Conservation (phyloP, 2,329 filamentous ascomycete species). For the Cucurbitaria berberidis region DNA sequence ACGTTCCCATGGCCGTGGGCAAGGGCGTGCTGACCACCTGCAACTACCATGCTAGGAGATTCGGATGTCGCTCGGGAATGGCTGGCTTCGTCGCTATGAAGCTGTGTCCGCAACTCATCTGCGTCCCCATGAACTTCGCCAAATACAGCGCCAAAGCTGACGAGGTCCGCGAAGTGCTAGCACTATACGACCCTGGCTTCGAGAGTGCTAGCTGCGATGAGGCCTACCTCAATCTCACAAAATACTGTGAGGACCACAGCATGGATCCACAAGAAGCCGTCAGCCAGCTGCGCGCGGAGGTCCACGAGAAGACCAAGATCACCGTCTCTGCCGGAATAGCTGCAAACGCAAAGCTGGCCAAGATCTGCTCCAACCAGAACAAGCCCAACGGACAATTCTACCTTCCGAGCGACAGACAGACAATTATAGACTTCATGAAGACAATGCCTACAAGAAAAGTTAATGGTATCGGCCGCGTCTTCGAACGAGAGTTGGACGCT, state of each 20-base stretch:
- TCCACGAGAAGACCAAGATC: slow-evolving; percentile 77
- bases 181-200: slow-evolving; percentile 86
- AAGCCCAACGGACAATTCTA: slow-evolving; percentile 94
- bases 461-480: slow-evolving; percentile 91
- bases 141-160: slow-evolving; percentile 92
- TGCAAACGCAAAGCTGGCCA: slow-evolving; percentile 89
- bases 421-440: slow-evolving; percentile 86
- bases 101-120: slow-evolving; percentile 83
- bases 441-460: slow-evolving; percentile 86
- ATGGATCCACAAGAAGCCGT: slow-evolving; percentile 76
- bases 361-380: slow-evolving; percentile 94
- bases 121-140: slow-evolving; percentile 82
- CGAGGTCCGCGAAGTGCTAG: slow-evolving; percentile 82
- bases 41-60: slow-evolving; percentile 90
- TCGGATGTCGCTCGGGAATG: slow-evolving; percentile 93
- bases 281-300: slow-evolving; percentile 75
- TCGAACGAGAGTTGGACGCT: slow-evolving; percentile 87
- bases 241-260: slow-evolving; percentile 73
- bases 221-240: slow-evolving; percentile 92
- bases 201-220: slow-evolving; percentile 96
- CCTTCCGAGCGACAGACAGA: slow-evolving; percentile 71
- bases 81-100: slow-evolving; percentile 94
- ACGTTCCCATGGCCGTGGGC: slow-evolving; percentile 91
- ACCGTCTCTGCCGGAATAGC: slow-evolving; percentile 95
- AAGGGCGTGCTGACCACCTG: slow-evolving; percentile 72